These are phyloP conservation scores for Podospora pseudoanserina DNA, from an alignment of 495 filamentous ascomycete genomes.

Conservation along the genomic window DNA sequence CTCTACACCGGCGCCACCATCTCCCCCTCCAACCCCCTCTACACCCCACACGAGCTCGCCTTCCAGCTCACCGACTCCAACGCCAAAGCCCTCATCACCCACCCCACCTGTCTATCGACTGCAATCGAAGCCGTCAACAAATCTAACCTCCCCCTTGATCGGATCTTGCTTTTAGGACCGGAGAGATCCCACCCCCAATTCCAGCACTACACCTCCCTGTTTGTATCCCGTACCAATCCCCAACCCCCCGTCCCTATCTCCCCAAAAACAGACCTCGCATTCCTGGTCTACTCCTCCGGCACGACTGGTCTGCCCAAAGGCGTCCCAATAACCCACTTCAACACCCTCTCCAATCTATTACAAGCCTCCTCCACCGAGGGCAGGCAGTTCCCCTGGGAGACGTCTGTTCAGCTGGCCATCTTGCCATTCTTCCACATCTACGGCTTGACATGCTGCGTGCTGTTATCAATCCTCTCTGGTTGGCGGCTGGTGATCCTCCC, in stretches of 20 bases:
- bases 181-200: conserved; percentile 56
- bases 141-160: conserved; percentile 60
- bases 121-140: conserved; percentile 64
- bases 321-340: conserved; percentile 81
- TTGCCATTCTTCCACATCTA: conserved; percentile 96
- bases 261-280: conserved; percentile 58
- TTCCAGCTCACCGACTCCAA: conserved; percentile 81
- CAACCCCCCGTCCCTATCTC: conserved; percentile 21
- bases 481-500: conserved; percentile 69
- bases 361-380: conserved; percentile 56
- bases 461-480: conserved; percentile 58
- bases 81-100: conserved; percentile 75
- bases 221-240: conserved; percentile 48
- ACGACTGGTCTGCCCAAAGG: conserved; percentile 92
- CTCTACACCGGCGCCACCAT: conserved; percentile 81
- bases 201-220: conserved; percentile 75
- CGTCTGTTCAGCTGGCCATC: conserved; percentile 62
- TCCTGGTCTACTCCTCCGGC: conserved; percentile 80
- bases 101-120: conserved; percentile 52
- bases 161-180: conserved; percentile 78
- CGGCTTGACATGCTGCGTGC: conserved; percentile 38
- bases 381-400: conserved; percentile 61
- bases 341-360: conserved; percentile 68
- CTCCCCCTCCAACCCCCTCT: conserved; percentile 82
- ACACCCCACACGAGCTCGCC: conserved; percentile 79